These are phyloP conservation scores for Pythium phragmiticola DNA, from an alignment of 352 stramenopile genomes.

Conservation along the genomic window DNA sequence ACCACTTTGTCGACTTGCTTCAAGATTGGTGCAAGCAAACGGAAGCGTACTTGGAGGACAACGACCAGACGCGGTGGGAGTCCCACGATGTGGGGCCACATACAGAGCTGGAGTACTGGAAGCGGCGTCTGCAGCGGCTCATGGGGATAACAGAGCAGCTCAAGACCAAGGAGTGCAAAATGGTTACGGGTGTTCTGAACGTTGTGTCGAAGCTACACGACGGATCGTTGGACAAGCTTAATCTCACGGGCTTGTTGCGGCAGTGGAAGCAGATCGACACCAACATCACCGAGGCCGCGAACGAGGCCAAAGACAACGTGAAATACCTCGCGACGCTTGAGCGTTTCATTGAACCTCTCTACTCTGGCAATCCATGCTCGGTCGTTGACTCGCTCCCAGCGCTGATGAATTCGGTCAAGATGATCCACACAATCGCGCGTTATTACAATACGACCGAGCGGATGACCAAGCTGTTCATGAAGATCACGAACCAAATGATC, in stretches of 20 bases:
- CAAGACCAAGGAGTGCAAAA: constrained; percentile 88
- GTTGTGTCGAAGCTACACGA: constrained; percentile 81
- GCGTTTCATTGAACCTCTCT: constrained; percentile 92
- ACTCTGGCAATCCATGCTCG: constrained; percentile 92
- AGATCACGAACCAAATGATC: constrained; percentile 99
- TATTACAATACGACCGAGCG: constrained; percentile 99
- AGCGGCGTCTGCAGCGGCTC: constrained; percentile 72
- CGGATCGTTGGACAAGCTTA: constrained; percentile 58
- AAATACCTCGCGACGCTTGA: constrained; percentile 99
- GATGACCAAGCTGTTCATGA: constrained; percentile 96
- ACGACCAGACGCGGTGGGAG: constrained; percentile 78
- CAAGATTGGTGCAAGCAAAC: constrained; percentile 90
- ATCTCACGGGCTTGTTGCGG: constrained; percentile 72
- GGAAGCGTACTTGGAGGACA: constrained; percentile 83
- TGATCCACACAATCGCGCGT: constrained; percentile 98
- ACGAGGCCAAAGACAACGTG: constrained; percentile 99
- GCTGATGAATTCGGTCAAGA: constrained; percentile 99
- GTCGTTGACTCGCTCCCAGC: constrained; percentile 98
- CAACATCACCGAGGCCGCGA: constrained; percentile 96
- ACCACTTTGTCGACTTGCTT: constrained; percentile 86
- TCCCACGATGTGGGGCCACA: constrained; percentile 77
- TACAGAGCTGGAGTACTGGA: constrained; percentile 88
- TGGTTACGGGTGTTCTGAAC: constrained; percentile 81
- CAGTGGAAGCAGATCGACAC: constrained; percentile 99
- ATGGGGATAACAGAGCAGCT: constrained; percentile 89